A percentile compares a stretch with the other conserved stretches of the same genome.
Conservation (phyloP, 177 flowering plant species). For the Vitis hybrid region DNA sequence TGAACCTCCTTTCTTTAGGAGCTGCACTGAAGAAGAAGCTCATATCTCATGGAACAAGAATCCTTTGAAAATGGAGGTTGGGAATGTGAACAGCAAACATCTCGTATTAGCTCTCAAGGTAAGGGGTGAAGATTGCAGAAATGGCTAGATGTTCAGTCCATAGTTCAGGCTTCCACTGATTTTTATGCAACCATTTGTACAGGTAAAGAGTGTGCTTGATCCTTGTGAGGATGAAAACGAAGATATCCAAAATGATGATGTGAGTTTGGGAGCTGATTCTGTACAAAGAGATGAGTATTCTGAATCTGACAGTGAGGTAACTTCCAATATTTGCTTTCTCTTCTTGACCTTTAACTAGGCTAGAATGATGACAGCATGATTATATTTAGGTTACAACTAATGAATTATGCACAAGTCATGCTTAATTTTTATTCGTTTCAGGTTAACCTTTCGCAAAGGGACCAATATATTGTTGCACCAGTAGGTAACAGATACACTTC, state of each 20-base stretch:
- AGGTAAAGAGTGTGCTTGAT: constrained; percentile 95
- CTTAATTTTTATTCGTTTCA: constrained; percentile 27
- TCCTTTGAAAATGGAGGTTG: constrained; percentile 90
- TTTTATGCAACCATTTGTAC: constrained; percentile 10
- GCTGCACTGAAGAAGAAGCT: constrained; percentile 80
- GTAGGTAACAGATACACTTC: constrained; percentile 37
- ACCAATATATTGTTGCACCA: constrained; percentile 65
- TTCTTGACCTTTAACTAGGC: constrained; percentile 1
- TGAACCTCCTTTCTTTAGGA: constrained; percentile 91
- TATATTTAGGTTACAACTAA: not conserved
- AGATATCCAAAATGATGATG: constrained; percentile 53
- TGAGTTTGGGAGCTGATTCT: constrained; percentile 77
- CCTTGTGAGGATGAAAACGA: constrained; percentile 95
- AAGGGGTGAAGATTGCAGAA: constrained; percentile 6
- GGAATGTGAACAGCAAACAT: constrained; percentile 96
- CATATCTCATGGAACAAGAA: constrained; percentile 65
- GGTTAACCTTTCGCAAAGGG: constrained; percentile 55
- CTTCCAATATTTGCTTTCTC: not conserved
- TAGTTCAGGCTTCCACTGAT: not conserved
- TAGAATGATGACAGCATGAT: not conserved
- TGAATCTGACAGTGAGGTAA: constrained; percentile 80
- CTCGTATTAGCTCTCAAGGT: constrained; percentile 85
- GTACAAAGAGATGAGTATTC: constrained; percentile 43
- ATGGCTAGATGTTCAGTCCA: not conserved
- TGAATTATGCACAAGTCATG: not conserved